A percentile compares a stretch with the other conserved stretches of the same genome.
These are phyloP conservation scores for Eimeria zaria DNA, from an alignment of 169 alveolate species.

Conservation along the genomic window DNA sequence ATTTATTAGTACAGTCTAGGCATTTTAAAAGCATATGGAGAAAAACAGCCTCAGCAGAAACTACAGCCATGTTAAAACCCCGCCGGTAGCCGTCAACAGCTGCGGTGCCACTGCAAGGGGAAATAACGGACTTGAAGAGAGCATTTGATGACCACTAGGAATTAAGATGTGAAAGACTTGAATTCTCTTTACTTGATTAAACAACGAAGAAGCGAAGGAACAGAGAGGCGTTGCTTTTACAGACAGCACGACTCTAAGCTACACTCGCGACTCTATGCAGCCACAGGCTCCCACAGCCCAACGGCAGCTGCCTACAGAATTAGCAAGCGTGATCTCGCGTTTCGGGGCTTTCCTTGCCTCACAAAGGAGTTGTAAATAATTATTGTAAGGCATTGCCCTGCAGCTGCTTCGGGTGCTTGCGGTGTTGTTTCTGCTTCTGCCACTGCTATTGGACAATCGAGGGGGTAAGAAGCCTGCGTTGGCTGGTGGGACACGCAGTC, in stretches of 20 bases:
- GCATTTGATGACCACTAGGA: neutral
- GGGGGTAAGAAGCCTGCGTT: slow-evolving; percentile 36
- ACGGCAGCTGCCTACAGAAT: neutral
- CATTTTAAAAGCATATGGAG: neutral
- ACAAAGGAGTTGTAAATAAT: neutral
- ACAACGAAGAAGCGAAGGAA: neutral
- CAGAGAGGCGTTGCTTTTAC: neutral
- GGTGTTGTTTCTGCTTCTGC: neutral
- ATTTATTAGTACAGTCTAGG: neutral
- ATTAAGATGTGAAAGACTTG: neutral
- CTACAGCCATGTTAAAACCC: neutral
- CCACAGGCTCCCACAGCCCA: slow-evolving; percentile 38
- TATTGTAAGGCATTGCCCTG: neutral
- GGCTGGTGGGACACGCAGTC: slow-evolving; percentile 46
- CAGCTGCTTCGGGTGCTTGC: neutral
- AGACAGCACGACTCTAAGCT: neutral
- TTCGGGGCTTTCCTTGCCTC: neutral
- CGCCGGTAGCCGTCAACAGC: neutral
- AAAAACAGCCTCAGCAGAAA: neutral
- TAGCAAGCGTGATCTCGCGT: neutral
- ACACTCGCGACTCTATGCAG: slow-evolving; percentile 27
- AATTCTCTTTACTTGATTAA: neutral
- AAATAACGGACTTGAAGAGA: neutral
- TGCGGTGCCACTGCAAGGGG: slow-evolving; percentile 5
- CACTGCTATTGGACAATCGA: neutral